A percentile compares a stretch with the other conserved stretches of the same genome.
Conservation (phyloP, 2,329 filamentous ascomycete species). For the Trichoderma brevicompactum region DNA sequence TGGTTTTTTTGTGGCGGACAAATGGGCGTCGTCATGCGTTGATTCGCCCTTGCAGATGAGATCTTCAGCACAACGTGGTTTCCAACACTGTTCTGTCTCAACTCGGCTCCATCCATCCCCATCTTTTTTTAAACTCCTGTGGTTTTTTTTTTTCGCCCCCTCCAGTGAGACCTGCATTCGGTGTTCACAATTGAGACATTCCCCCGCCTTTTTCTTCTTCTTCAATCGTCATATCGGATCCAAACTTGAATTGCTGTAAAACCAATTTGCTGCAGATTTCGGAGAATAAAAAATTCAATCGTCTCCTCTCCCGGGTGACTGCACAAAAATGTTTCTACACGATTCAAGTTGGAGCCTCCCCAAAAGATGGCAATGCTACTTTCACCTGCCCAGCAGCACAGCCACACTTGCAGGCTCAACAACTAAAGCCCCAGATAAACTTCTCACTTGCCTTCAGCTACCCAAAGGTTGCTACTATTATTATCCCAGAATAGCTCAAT, state of each 20-base stretch:
- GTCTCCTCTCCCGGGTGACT: not conserved
- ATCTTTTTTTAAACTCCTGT: not conserved
- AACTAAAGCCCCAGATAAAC: too few relatives aligned
- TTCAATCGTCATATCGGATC: not conserved
- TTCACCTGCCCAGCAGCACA: not conserved
- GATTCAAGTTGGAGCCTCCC: too few relatives aligned
- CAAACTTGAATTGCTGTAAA: too few relatives aligned
- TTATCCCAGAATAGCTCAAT: too few relatives aligned
- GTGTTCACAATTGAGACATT: not conserved
- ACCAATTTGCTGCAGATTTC: not conserved
- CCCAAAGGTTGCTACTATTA: too few relatives aligned
- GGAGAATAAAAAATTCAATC: not conserved
- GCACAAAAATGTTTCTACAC: not conserved
- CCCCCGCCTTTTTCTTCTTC: not conserved
- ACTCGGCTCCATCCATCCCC: not conserved
- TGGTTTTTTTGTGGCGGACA: slow-evolving; percentile 1
- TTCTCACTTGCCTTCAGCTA: too few relatives aligned
- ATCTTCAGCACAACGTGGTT: slow-evolving; percentile 10
- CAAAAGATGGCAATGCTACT: not conserved
- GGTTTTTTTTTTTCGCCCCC: not conserved
- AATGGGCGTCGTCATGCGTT: slow-evolving; percentile 2
- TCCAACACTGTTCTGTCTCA: slow-evolving; percentile 5
- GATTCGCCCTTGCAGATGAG: slow-evolving; percentile 11
- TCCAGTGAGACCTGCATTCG: not conserved
- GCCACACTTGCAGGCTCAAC: not conserved